These are phyloP conservation scores for Hanseniaspora vineae DNA, from an alignment of 805 yeast genomes.

Conservation along the genomic window DNA sequence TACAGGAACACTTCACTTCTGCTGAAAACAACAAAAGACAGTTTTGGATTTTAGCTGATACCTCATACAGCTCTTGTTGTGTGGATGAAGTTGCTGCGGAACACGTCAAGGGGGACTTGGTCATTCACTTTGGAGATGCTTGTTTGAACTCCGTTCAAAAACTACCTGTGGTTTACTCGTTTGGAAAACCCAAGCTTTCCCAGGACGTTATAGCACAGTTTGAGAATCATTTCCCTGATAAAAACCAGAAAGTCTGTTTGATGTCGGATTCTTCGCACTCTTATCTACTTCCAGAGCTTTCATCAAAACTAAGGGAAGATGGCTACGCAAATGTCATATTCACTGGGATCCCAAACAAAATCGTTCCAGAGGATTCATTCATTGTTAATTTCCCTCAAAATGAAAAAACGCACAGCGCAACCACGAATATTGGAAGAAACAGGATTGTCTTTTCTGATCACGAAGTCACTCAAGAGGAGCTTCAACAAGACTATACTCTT, in stretches of 20 bases:
- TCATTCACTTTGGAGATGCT: slow-evolving; percentile 91
- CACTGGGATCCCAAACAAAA: slow-evolving; percentile 28
- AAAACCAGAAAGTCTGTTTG: slow-evolving; percentile 35
- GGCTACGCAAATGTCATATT: slow-evolving; percentile 26
- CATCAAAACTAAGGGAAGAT: slow-evolving; percentile 18
- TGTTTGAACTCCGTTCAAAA: slow-evolving; percentile 71
- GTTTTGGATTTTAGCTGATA: slow-evolving; percentile 84
- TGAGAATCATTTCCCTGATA: slow-evolving; percentile 27
- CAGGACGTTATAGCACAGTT: slow-evolving; percentile 29
- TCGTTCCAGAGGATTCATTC: not conserved
- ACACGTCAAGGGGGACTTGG: slow-evolving; percentile 74
- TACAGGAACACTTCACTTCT: slow-evolving; percentile 30
- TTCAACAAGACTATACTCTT: slow-evolving; percentile 37
- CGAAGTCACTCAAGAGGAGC: slow-evolving; percentile 1
- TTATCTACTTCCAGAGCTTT: slow-evolving; percentile 29
- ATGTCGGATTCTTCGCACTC: slow-evolving; percentile 71
- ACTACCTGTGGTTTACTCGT: slow-evolving; percentile 64
- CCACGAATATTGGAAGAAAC: not conserved
- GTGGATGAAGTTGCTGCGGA: slow-evolving; percentile 95
- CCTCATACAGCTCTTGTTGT: slow-evolving; percentile 91
- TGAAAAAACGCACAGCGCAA: not conserved
- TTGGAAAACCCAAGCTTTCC: slow-evolving; percentile 56
- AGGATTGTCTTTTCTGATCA: not conserved
- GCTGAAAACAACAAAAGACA: slow-evolving; percentile 18
- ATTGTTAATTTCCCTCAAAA: not conserved